Evolutionary conservation across 1,284 basidiomycete species (phyloP), one percentile per base, ranked within the genome.

Genomic region (Somion occarium): DNA sequence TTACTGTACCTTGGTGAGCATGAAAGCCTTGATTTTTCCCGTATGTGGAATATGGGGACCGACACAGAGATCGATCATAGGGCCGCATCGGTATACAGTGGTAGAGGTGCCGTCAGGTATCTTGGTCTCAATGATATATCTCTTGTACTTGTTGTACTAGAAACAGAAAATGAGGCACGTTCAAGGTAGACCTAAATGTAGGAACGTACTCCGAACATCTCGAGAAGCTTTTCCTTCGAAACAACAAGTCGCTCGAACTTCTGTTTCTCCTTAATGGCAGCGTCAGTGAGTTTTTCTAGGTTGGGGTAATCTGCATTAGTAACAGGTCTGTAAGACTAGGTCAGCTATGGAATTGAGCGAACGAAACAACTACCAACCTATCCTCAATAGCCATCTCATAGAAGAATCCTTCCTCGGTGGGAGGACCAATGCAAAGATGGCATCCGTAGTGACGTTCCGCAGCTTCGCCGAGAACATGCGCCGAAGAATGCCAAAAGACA

Each of bases 401-500:
- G 80, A 97, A 99, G 81, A 99, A 99, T 13, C 97, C 97, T 25
- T 99, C 96, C 41, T 98, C 94, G 2, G 93, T 95, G 19, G 97
- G 97, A 19, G 97, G 97, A 13, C 97, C 97, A 60, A 98, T 87
- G 66, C 96, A 98, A 18, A 99, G 79, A 73, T 98, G 94, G 69
- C 95, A 98, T 41, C 96, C 96, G 68, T 98, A 98, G 69, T 97
- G 93, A 54, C 91, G 82, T 70, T 99, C 97, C 42, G 93, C 86
- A 43, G 97, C 91, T 73, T 99, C 97, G 48, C 97, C 97, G n/a
- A 99, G 80, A 51, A 99, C 94, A 72, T 99, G 97, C 0, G 97
- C 97, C 11, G 95, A 98, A 22, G 96, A 98, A 68, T 99, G 97
- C 97, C 97, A 99, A 76, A 99, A 99, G 30, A 99, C 97, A 61